Evolutionary conservation across 768 basidiomycete species (phyloP), one percentile per base, ranked within the genome.

Genomic region (Termitomyces sp.): DNA sequence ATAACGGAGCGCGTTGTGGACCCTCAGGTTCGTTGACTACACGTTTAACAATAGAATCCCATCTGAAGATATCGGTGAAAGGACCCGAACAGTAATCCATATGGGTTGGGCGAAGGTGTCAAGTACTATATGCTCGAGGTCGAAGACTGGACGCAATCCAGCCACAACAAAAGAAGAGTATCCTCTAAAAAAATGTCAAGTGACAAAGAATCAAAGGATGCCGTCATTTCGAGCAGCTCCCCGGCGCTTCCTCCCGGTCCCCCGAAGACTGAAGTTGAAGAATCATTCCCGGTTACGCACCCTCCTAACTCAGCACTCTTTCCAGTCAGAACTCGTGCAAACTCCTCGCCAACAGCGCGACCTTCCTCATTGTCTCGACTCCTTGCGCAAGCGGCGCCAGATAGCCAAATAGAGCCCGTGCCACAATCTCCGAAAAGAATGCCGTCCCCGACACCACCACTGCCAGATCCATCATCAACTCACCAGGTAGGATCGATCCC

Each of bases 61-160:
- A 55, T 28, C 41, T 55, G 54, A 51, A 42, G 15, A 19, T 23
- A 23, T 50, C 55, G 30, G 58, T 42, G 2, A 28, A 44, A 94
- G 92, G 88, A 92, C 66, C 83, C 90, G 33, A 78, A 73, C 17
- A 91, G 85, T 53, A 95, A 95, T 70, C 93, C 93, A n/a, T 95
- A 91, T 68, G 86, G 87, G 0, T 79, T 96, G 8, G 85, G 87
- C 1, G 86, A 92, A 60, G 93, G 94, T 30, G 86, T 92, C 57
- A 95, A 95, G 72, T 95, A 91, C 63, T 94, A 91, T 69, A 88
- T 93, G 84, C 82, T 95, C 19, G 89, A 94, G 71, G 93, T 94
- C 21, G 93, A 96, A 67, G 90, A 92, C 63, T 96, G 93, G 92
- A 91, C 89, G 1, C 88, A 91, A 63, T 84, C 87, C 1, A 79